Conservation (phyloP, 208 protist genomes). For the Leishmania turanica region DNA sequence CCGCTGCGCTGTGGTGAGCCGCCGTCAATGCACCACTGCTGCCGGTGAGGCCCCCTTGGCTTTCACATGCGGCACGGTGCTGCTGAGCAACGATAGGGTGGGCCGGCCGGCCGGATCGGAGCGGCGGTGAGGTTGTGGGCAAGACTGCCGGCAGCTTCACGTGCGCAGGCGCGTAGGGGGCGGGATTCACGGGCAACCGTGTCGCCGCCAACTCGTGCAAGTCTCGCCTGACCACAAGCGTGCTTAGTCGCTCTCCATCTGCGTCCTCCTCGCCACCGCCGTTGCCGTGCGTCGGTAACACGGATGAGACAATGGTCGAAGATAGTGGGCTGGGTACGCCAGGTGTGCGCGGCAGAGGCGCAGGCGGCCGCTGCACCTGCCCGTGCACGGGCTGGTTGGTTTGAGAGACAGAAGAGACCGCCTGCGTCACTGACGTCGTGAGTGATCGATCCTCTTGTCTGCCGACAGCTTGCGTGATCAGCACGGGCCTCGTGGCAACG, state of each 20-base stretch:
- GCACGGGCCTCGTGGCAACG: background rate
- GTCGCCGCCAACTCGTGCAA: background rate
- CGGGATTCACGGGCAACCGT: background rate
- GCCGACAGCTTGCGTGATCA: background rate
- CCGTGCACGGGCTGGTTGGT: background rate
- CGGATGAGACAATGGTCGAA: too few species aligned
- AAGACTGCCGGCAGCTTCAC: background rate
- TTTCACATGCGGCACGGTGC: background rate
- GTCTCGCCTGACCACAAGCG: background rate
- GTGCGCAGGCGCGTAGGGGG: background rate
- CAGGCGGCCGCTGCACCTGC: background rate
- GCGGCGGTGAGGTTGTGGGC: background rate
- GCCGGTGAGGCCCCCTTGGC: background rate
- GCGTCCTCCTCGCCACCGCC: background rate
- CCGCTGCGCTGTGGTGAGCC: background rate
- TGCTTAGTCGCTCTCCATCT: background rate
- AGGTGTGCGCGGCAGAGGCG: background rate
- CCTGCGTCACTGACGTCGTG: background rate
- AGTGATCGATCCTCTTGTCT: background rate
- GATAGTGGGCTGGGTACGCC: background rate
- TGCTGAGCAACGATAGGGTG: background rate
- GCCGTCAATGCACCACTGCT: background rate
- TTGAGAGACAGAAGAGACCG: background rate
- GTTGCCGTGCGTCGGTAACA: background rate
- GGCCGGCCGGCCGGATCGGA: background rate